Percentiles rank a stretch among this genome's conserved stretches.
Evolutionary conservation across 805 yeast genomes (phyloP).

Genomic region (Ogataea wickerhamii): DNA sequence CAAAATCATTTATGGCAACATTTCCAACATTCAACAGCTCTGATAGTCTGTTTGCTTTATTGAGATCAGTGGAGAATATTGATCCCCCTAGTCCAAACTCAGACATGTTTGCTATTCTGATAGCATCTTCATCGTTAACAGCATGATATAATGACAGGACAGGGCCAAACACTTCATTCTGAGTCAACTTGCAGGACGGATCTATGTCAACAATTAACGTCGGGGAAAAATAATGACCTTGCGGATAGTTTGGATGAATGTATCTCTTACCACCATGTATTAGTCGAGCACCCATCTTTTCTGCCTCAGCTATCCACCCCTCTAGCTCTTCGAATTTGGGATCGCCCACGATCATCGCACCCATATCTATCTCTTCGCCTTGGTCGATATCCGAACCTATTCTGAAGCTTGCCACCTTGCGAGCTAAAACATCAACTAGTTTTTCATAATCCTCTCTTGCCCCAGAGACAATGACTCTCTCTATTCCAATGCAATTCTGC

Average conservation of each 20-base stretch:
- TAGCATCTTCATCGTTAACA: conserved; percentile 57
- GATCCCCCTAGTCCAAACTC: conserved; percentile 91
- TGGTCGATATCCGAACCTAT: conserved; percentile 93
- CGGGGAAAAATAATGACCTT: conserved; percentile 91
- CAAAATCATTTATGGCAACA: conserved; percentile 96
- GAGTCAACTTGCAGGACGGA: conserved; percentile 72
- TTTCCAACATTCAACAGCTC: conserved; percentile 73
- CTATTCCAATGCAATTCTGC: conserved; percentile 97
- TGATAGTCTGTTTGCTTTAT: conserved; percentile 59
- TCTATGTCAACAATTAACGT: conserved; percentile 83
- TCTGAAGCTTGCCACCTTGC: conserved; percentile 59
- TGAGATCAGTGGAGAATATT: conserved; percentile 68
- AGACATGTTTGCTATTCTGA: conserved; percentile 75
- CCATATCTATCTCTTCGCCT: conserved; percentile 88
- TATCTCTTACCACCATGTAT: conserved; percentile 78
- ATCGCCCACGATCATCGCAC: conserved; percentile 82
- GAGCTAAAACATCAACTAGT: conserved; percentile 52
- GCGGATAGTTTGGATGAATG: conserved; percentile 88
- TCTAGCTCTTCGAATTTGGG: conserved; percentile 69
- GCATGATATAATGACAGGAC: conserved; percentile 79
- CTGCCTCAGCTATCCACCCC: conserved; percentile 67
- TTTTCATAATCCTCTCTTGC: conserved; percentile 53
- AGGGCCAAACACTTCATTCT: conserved; percentile 94
- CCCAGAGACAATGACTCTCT: conserved; percentile 82
- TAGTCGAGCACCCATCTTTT: conserved; percentile 73